Evolutionary conservation across 768 basidiomycete species (phyloP).

Genomic region (Podaxis rugospora): DNA sequence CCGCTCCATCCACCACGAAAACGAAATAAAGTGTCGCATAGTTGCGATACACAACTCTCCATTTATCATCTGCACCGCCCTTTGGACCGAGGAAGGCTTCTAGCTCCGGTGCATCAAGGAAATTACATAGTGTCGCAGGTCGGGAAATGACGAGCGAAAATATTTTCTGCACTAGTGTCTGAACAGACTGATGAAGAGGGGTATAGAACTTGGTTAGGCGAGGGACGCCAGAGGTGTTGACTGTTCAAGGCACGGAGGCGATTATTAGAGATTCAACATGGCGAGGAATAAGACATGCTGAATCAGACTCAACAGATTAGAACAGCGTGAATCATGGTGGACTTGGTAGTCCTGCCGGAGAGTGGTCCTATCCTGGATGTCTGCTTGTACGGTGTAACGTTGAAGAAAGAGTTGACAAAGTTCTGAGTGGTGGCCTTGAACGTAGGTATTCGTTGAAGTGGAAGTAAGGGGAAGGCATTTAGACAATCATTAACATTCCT

Average conservation of each 20-base stretch:
- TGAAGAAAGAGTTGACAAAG: neutral
- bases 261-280: neutral
- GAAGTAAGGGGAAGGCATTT: neutral
- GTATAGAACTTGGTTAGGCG: constrained; percentile 89
- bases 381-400: neutral
- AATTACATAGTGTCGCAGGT: constrained; percentile 86
- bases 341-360: neutral
- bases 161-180: constrained; percentile 80
- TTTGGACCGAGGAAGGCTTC: constrained; percentile 66
- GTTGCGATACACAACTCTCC: constrained; percentile 89
- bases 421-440: neutral
- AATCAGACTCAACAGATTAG: constrained; percentile 63
- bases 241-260: constrained; percentile 30
- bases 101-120: constrained; percentile 88
- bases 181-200: constrained; percentile 62
- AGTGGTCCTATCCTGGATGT: neutral
- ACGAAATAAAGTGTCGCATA: constrained; percentile 98
- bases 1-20: constrained; percentile 93
- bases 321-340: constrained; percentile 77
- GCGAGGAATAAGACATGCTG: constrained; percentile 8
- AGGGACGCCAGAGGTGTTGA: constrained; percentile 90
- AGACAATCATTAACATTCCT: neutral
- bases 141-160: constrained; percentile 84
- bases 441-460: neutral
- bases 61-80: constrained; percentile 48